These are phyloP conservation scores for Sarocladium oryzae DNA, from an alignment of 2,329 filamentous ascomycete genomes.

Conservation along the genomic window DNA sequence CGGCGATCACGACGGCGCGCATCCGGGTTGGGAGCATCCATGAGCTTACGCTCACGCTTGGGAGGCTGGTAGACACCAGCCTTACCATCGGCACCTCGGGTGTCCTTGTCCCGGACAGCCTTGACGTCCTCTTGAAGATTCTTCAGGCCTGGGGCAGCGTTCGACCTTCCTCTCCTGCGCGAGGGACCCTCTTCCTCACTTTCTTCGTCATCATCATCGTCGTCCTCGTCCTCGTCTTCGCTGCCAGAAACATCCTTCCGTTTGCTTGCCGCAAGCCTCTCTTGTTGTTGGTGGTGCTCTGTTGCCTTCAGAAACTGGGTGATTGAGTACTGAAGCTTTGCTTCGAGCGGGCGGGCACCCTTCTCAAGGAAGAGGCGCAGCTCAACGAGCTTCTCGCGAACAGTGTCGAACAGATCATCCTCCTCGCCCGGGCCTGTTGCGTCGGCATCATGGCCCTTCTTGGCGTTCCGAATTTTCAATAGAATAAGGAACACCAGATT, in stretches of 20 bases:
- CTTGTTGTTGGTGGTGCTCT: constrained; percentile 58
- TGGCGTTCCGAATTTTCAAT: constrained; percentile 63
- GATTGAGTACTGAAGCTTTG: constrained; percentile 88
- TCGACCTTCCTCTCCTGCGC: neutral
- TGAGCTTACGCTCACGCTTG: constrained; percentile 76
- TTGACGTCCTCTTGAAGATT: constrained; percentile 12
- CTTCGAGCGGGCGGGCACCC: constrained; percentile 83
- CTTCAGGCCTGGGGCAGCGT: constrained; percentile 1
- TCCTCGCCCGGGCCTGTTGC: constrained; percentile 19
- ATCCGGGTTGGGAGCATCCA: constrained; percentile 66
- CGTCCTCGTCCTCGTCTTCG: constrained; percentile 24
- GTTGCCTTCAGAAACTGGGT: constrained; percentile 89
- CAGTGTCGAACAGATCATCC: constrained; percentile 52
- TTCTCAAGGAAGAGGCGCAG: constrained; percentile 89
- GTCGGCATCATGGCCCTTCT: constrained; percentile 17
- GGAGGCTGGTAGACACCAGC: constrained; percentile 84
- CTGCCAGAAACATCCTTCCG: constrained; percentile 19
- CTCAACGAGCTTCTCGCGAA: constrained; percentile 83
- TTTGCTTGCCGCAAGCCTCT: constrained; percentile 18
- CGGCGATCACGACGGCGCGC: constrained; percentile 49
- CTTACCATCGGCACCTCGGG: constrained; percentile 20
- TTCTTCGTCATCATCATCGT: constrained; percentile 29
- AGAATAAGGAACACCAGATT: constrained; percentile 86
- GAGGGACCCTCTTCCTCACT: constrained; percentile 21
- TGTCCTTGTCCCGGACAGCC: constrained; percentile 11